A percentile compares a stretch with the other conserved stretches of the same genome.
These are phyloP conservation scores for Marasmius oreades DNA, from an alignment of 1,284 basidiomycete species.

Conservation along the genomic window DNA sequence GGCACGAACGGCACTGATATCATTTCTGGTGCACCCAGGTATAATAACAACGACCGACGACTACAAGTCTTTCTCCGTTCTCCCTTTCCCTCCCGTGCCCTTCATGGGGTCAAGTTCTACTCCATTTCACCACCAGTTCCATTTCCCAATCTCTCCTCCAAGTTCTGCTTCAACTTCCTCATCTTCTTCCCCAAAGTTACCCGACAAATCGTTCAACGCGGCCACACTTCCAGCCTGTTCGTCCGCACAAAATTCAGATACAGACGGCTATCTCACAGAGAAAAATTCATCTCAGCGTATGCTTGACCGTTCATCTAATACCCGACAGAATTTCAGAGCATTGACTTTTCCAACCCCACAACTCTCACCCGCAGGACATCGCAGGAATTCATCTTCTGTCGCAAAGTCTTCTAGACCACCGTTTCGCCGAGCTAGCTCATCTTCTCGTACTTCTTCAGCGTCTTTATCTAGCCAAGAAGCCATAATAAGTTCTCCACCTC, in stretches of 20 bases:
- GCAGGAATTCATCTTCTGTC: constrained; percentile 15
- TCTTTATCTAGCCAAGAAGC: constrained; percentile 38
- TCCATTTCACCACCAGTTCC: constrained; percentile 5
- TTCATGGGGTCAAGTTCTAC: constrained; percentile 9
- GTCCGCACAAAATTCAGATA: constrained; percentile 28
- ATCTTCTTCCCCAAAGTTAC: constrained; percentile 35
- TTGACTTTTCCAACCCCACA: constrained; percentile 36
- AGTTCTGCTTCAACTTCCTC: constrained; percentile 37
- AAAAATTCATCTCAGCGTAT: constrained; percentile 23
- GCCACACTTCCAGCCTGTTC: constrained; percentile 26
- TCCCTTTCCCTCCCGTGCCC: not conserved
- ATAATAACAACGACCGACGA: not conserved
- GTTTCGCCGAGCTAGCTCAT: constrained; percentile 33
- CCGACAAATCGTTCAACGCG: constrained; percentile 24
- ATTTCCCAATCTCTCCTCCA: constrained; percentile 42
- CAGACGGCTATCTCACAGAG: constrained; percentile 37
- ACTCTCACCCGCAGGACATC: constrained; percentile 16
- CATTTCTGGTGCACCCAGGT: not conserved
- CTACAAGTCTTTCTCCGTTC: constrained; percentile 1
- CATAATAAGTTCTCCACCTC: constrained; percentile 22
- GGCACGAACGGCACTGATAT: constrained; percentile 1
- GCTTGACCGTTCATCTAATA: constrained; percentile 22
- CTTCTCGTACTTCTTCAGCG: constrained; percentile 43
- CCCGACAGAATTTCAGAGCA: constrained; percentile 31
- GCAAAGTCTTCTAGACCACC: constrained; percentile 32